A percentile compares a stretch with the other conserved stretches of the same genome.
phyloP scores from a whole-genome alignment of 116 monocot genomes.

The Iris pallida region DNA sequence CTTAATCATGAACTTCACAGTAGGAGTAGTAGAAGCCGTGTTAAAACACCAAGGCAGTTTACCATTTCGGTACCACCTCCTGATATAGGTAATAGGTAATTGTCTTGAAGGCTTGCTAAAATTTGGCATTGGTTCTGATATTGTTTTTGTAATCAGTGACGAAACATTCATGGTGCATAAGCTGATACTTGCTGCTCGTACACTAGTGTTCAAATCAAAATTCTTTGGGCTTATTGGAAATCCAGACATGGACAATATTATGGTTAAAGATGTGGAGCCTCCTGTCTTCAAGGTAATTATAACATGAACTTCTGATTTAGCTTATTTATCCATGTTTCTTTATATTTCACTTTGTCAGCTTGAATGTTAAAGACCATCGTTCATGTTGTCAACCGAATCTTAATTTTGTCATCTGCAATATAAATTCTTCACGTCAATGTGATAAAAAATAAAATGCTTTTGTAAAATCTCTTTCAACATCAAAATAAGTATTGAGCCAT shows the following conservation, averaged over 20 bases:
- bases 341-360: too few relatives aligned
- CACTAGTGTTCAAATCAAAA: constrained; percentile 26
- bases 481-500: too few relatives aligned
- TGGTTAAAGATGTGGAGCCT: constrained; percentile 25
- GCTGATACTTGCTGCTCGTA: constrained; percentile 27
- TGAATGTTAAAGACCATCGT: not conserved
- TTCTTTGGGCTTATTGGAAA: constrained; percentile 26
- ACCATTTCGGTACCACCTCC: constrained; percentile 13
- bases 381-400: not conserved
- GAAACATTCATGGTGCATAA: constrained; percentile 22
- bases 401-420: not conserved
- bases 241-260: constrained; percentile 16
- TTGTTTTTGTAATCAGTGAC: constrained; percentile 20
- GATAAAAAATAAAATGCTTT: not conserved
- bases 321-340: too few relatives aligned
- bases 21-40: constrained; percentile 25
- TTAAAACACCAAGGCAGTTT: constrained; percentile 17
- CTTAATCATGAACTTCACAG: constrained; percentile 25
- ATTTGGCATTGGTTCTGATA: constrained; percentile 19
- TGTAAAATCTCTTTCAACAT: not conserved
- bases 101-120: constrained; percentile 15
- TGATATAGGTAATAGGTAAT: constrained; percentile 19
- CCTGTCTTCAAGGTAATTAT: constrained; percentile 20
- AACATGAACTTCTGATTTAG: not conserved
- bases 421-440: not conserved